Conservation (phyloP, 768 basidiomycete species). For the Vararia minispora region DNA sequence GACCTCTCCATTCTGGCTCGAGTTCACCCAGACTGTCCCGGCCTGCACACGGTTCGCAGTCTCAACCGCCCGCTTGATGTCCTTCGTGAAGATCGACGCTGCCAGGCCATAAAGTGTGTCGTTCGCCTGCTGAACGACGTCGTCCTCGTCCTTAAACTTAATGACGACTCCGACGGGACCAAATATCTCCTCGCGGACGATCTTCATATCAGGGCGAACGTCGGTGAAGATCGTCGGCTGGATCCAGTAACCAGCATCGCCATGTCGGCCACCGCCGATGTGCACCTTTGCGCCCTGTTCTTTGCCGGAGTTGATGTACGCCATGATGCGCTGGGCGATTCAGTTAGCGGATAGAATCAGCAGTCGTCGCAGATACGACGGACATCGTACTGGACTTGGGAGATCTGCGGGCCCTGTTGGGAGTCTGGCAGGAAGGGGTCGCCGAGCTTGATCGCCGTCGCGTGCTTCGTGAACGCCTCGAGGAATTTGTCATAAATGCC, state of each 20-base stretch:
- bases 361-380: constrained; percentile 7
- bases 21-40: constrained; percentile 25
- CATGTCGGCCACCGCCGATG: constrained; percentile 49
- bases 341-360: neutral
- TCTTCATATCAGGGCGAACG: constrained; percentile 57
- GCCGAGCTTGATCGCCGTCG: constrained; percentile 41
- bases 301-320: constrained; percentile 69
- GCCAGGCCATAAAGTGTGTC: constrained; percentile 38
- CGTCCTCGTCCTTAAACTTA: constrained; percentile 53
- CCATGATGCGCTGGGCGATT: constrained; percentile 49
- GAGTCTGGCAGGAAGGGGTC: constrained; percentile 44
- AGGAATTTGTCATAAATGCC: constrained; percentile 63
- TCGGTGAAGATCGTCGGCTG: constrained; percentile 67
- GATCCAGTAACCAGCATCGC: constrained; percentile 59
- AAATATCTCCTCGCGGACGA: constrained; percentile 68
- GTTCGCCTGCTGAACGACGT: constrained; percentile 27
- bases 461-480: constrained; percentile 34
- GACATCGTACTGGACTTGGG: constrained; percentile 33
- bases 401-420: constrained; percentile 19
- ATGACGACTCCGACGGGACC: constrained; percentile 70
- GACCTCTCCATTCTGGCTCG: constrained; percentile 22
- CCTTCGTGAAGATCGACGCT: constrained; percentile 34
- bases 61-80: constrained; percentile 31
- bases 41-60: constrained; percentile 31
- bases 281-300: constrained; percentile 60